Evolutionary conservation across 2,329 filamentous ascomycete genomes (phyloP).

Genomic region (Ploettnerulaceae sp.): DNA sequence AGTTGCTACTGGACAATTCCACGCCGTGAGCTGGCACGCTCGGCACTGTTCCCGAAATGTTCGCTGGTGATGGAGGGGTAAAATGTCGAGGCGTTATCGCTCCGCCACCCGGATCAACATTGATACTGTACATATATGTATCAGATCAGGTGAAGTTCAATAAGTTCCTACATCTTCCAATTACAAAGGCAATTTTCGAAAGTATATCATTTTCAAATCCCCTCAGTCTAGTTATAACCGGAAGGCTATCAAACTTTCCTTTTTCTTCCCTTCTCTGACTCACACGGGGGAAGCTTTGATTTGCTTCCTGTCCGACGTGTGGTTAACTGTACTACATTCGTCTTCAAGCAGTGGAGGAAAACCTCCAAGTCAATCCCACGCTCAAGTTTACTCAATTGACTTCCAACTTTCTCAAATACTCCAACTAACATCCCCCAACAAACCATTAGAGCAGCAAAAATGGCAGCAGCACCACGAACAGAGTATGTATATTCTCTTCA

Average conservation of each 20-base stretch:
- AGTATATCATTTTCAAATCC: neutral
- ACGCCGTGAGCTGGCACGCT: too few species aligned
- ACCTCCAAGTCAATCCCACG: neutral
- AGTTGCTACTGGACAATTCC: too few species aligned
- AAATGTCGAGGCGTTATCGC: too few species aligned
- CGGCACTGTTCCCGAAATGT: too few species aligned
- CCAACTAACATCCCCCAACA: neutral
- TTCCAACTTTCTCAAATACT: neutral
- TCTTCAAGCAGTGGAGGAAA: neutral
- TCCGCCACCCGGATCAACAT: neutral
- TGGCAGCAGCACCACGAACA: conserved; percentile 18
- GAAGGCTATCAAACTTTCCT: too few species aligned
- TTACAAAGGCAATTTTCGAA: neutral
- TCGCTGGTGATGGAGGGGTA: neutral
- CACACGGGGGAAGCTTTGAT: neutral
- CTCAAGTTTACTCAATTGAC: neutral
- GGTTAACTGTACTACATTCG: neutral
- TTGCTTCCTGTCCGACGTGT: neutral
- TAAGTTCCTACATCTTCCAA: neutral
- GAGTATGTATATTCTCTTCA: conserved; percentile 14
- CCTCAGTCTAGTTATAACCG: too few species aligned
- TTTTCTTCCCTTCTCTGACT: neutral
- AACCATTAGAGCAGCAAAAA: conserved; percentile 7
- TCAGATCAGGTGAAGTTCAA: neutral
- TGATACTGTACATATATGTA: too few species aligned